Percentiles rank a stretch among this genome's conserved stretches.
Evolutionary conservation across 2,329 filamentous ascomycete genomes (phyloP).

Genomic region (Ceratocystis colombiana): DNA sequence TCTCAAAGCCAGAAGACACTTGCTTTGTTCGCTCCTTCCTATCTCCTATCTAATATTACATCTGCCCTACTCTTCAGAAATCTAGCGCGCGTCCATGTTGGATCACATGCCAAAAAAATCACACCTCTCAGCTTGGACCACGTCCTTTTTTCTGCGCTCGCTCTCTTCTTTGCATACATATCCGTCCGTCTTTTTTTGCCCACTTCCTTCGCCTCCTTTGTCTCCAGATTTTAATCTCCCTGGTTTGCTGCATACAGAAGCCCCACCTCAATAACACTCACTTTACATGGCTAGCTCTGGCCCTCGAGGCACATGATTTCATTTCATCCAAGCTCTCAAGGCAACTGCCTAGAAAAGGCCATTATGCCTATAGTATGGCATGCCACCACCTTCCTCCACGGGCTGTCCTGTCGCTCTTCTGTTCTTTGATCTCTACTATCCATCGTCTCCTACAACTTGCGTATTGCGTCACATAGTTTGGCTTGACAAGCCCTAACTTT

Average conservation of each 20-base stretch:
- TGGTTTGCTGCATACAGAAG: not conserved
- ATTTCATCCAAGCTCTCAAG: not conserved
- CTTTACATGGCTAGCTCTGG: not conserved
- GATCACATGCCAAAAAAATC: slow-evolving; percentile 18
- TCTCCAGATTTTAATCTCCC: not conserved
- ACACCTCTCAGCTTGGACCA: not conserved
- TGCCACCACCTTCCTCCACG: not conserved
- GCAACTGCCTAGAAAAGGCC: not conserved
- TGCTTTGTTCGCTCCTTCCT: slow-evolving; percentile 5
- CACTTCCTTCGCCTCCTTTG: slow-evolving; percentile 6
- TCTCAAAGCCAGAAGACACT: not conserved
- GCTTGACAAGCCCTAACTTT: not conserved
- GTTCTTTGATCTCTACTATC: not conserved
- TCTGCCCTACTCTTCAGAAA: not conserved
- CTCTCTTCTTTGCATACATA: not conserved
- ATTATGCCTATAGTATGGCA: not conserved
- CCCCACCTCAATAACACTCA: not conserved
- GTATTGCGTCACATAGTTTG: not conserved
- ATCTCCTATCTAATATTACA: not conserved
- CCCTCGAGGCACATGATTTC: not conserved
- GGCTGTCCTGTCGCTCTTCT: not conserved
- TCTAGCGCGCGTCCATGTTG: not conserved
- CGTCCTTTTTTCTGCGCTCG: not conserved
- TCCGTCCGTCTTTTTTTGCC: not conserved
- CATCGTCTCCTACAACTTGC: not conserved